Conservation (phyloP, 2,329 filamentous ascomycete species). For the Thermochaetoides dissita region DNA sequence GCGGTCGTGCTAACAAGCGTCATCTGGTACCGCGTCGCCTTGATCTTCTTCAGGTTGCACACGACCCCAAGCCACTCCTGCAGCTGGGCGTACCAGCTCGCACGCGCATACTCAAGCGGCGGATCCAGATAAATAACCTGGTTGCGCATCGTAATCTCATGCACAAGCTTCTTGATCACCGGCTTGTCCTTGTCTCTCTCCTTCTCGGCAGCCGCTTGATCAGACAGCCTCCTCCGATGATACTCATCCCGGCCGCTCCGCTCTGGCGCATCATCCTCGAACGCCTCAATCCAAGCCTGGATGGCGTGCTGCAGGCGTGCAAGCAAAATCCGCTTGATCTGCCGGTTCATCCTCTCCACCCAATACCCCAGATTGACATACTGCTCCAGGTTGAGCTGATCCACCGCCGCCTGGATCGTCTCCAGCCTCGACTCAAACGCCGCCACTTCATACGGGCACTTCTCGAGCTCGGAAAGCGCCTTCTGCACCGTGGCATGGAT, state of each 20-base stretch:
- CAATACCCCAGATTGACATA: constrained; percentile 87
- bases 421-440: constrained; percentile 71
- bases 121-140: constrained; percentile 95
- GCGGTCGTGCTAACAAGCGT: constrained; percentile 49
- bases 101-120: constrained; percentile 77
- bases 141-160: constrained; percentile 95
- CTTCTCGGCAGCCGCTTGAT: constrained; percentile 15
- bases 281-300: constrained; percentile 73
- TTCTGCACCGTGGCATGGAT: constrained; percentile 75
- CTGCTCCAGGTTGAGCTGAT: constrained; percentile 91
- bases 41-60: constrained; percentile 85
- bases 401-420: constrained; percentile 78
- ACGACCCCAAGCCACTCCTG: constrained; percentile 88
- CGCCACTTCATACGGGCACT: constrained; percentile 67
- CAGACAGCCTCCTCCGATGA: too few relatives aligned
- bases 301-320: constrained; percentile 76
- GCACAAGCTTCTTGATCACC: constrained; percentile 57
- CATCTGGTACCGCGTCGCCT: constrained; percentile 91
- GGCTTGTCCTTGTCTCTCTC: constrained; percentile 41
- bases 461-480: constrained; percentile 67
- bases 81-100: constrained; percentile 84
- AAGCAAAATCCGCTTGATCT: constrained; percentile 68
- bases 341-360: constrained; percentile 75
- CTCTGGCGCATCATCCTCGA: constrained; percentile 46
- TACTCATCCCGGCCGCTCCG: constrained; percentile 18